A percentile compares a stretch with the other conserved stretches of the same genome.
Evolutionary conservation across 768 basidiomycete genomes (phyloP).

Genomic region (Collybia nuda): DNA sequence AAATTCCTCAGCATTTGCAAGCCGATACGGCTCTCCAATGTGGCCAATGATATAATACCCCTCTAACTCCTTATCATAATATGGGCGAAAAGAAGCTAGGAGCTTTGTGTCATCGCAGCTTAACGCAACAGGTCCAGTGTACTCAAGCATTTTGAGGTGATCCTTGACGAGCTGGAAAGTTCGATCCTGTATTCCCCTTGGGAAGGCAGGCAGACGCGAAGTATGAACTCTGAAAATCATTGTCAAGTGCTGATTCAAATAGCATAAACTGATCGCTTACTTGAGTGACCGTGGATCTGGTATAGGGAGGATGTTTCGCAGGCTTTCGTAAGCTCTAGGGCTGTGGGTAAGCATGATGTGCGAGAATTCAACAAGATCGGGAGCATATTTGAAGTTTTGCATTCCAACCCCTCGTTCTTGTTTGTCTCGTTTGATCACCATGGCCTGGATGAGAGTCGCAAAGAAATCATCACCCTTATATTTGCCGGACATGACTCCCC

Average conservation of each 20-base stretch:
- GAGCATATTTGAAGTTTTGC: neutral
- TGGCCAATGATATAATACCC: neutral
- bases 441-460: neutral
- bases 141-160: neutral
- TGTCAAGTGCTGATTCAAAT: neutral
- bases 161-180: neutral
- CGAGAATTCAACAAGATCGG: neutral
- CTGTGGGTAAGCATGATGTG: neutral
- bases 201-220: neutral
- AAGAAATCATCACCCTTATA: neutral
- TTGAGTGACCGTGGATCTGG: neutral
- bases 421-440: neutral
- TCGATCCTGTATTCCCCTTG: neutral
- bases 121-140: neutral
- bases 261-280: neutral
- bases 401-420: neutral
- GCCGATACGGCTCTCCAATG: no score
- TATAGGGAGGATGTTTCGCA: neutral
- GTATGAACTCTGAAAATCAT: neutral
- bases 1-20: no score
- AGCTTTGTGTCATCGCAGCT: slow-evolving; percentile 1
- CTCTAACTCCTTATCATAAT: neutral
- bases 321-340: neutral
- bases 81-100: neutral
- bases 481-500: neutral